phyloP scores from a whole-genome alignment of 257 asterid species.

The Solanum ahanhuiri region DNA sequence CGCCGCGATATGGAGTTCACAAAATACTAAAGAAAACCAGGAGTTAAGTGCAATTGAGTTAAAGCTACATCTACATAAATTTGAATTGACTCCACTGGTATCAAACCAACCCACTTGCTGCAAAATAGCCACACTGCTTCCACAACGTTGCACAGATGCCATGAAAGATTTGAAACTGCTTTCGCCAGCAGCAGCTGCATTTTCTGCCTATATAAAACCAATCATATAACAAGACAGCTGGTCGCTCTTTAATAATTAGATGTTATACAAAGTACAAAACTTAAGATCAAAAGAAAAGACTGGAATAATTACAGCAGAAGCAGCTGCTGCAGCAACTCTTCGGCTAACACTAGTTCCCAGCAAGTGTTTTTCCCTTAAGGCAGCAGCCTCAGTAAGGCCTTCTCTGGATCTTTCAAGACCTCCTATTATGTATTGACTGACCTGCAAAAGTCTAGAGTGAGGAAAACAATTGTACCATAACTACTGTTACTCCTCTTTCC shows the following conservation, averaged over 20 bases:
- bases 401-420: slow-evolving; percentile 97
- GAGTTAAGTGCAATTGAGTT: background rate
- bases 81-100: background rate
- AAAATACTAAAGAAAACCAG: slow-evolving; percentile 50
- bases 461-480: background rate
- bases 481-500: background rate
- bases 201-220: slow-evolving; percentile 65
- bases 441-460: slow-evolving; percentile 38
- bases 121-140: slow-evolving; percentile 95
- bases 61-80: background rate
- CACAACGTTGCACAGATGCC: slow-evolving; percentile 97
- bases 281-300: slow-evolving; percentile 4
- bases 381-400: slow-evolving; percentile 87
- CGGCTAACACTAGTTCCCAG: slow-evolving; percentile 82
- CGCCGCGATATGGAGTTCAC: slow-evolving; percentile 90
- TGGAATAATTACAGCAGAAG: slow-evolving; percentile 68
- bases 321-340: slow-evolving; percentile 97
- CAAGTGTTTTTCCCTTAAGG: slow-evolving; percentile 87
- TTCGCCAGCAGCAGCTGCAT: slow-evolving; percentile 99
- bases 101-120: slow-evolving; percentile 69
- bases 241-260: background rate
- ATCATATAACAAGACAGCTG: slow-evolving; percentile 3
- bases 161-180: slow-evolving; percentile 92
- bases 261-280: background rate
- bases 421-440: slow-evolving; percentile 72